Percentiles rank a stretch among this genome's conserved stretches.
Conservation (phyloP, 2,329 filamentous ascomycete species). For the Fusarium ambrosium region DNA sequence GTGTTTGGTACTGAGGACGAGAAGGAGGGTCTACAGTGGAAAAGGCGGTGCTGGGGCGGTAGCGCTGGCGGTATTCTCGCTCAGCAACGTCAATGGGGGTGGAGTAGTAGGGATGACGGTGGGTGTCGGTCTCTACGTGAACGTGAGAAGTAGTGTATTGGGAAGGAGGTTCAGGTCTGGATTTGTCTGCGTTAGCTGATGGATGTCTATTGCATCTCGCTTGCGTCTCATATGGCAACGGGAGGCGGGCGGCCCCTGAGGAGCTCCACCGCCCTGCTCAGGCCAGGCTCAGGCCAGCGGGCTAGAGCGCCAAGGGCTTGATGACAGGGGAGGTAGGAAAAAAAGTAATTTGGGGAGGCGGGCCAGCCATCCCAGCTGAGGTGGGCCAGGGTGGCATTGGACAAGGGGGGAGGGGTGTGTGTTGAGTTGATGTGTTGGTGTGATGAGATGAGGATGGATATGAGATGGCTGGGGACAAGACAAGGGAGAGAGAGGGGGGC, state of each 20-base stretch:
- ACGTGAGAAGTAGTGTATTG: slow-evolving; percentile 69
- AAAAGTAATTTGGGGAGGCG: slow-evolving; percentile 46
- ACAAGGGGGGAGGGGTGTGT: slow-evolving; percentile 33
- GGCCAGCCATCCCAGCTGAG: slow-evolving; percentile 40
- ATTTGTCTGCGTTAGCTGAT: slow-evolving; percentile 49
- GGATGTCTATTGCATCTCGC: slow-evolving; percentile 47
- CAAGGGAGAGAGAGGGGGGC: slow-evolving; percentile 20
- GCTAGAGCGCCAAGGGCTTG: slow-evolving; percentile 36
- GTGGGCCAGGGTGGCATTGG: slow-evolving; percentile 33
- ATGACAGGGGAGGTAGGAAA: slow-evolving; percentile 34
- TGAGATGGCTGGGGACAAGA: slow-evolving; percentile 42
- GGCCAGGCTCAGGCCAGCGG: slow-evolving; percentile 44
- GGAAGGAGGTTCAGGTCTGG: slow-evolving; percentile 54
- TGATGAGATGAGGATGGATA: slow-evolving; percentile 28
- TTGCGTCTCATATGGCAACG: slow-evolving; percentile 51
- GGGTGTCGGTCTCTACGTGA: slow-evolving; percentile 74
- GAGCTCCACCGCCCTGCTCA: slow-evolving; percentile 41
- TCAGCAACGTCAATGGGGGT: slow-evolving; percentile 74
- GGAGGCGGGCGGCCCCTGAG: slow-evolving; percentile 44
- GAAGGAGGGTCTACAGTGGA: slow-evolving; percentile 52
- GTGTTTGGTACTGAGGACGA: slow-evolving; percentile 50
- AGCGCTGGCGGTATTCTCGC: slow-evolving; percentile 74
- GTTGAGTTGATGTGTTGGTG: slow-evolving; percentile 31
- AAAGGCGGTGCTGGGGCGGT: slow-evolving; percentile 62
- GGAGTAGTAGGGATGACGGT: slow-evolving; percentile 62